Base-by-base conservation (phyloP, 306 rosid species). In the Coriaria nepalensis region DNA sequence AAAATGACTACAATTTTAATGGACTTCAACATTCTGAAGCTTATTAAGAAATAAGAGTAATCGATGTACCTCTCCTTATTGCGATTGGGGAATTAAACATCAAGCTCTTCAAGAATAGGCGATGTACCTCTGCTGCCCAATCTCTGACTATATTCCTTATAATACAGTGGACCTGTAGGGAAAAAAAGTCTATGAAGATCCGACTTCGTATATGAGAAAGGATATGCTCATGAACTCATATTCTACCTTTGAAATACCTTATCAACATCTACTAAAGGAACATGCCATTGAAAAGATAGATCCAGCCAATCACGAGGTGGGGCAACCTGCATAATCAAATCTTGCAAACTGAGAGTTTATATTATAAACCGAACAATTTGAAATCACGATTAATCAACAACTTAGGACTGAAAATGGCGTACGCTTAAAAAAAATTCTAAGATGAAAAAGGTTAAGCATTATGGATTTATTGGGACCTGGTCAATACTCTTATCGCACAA, bases 51-150 rank as follows among this genome's bases (percentile, higher is more conserved):
- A 57, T 10, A 49, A 10, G 8, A 45, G 8, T 15, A 56, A 14
- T 45, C n/a, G 37, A 12, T 10, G 12, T 65, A 90, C 98, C 88
- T 68, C 60, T 79, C 79, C 67, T 55, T 64, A 37, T 47, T 37
- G 10, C 94, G 94, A 69, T 75, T 65, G 42, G 84, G 76, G 65
- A 90, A 90, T 35, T 81, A 57, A 47, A 35, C 53, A 70, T 79
- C 66, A 35, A 90, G 98, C 74, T 90, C 94, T 65, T 81, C 79
- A 58, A 90, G 95, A 53, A 90, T 75, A 50, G 98, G 98, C 62
- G 61, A n/a, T n/a, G n/a, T n/a, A 90, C 98, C 87, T 90, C 95
- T 44, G 65, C 69, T 8, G 94, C 92, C 98, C 98, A 90, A 50
- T 90, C 98, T 78, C 98, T 81, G 44, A 81, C 95, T 68, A 90